Base-by-base conservation (phyloP, 2,329 filamentous ascomycete species). In the Epichloe hybrida region DNA sequence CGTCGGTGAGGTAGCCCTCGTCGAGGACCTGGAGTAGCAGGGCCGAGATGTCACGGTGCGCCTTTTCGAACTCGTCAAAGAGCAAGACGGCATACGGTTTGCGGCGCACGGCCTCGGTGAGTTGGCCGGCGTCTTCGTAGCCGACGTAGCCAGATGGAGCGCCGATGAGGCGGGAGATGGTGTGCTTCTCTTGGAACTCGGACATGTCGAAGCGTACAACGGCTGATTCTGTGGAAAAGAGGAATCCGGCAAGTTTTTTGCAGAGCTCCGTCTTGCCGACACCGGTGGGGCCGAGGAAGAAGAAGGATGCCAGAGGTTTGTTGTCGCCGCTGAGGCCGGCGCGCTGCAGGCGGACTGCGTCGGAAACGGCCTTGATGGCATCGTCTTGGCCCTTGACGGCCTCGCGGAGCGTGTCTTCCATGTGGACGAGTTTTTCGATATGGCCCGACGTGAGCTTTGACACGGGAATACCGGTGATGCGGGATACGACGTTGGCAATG, bases 41-140 rank as follows among this genome's bases (percentile, higher is more conserved):
- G 0, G 90, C 85, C 0, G 88, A 94, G 57, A 97, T 96, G 60
- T 98, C 93, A 50, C 88, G 84, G 64, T 97, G 93, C 0, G 91
- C 93, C 65, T 98, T 97, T 64, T 98, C 93, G 59, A 96, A 97
- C 64, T 97, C 93, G 64, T 98, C 93, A 59, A 98, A 95, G 2
- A 98, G 76, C 0, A 98, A 75, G 0, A 98, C 88, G 0, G 91
- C 90, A 59, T 97, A 97, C 0, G 93, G 93, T 66, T 97, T 97
- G 53, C 93, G 80, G 51, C 93, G 81, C 3, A 98, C 89, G 4
- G 91, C 90, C 69, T 98, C 93, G 1, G 93, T 97, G 11, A 98
- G 76, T 67, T 97, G 93, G 0, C 93, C 93, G 4, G 91, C 90
- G 62, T 97, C 93, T 45, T 98, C 93, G 62, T 97, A 97, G 9